phyloP scores from a whole-genome alignment of 306 rosid species.

The Acmispon strigosus region DNA sequence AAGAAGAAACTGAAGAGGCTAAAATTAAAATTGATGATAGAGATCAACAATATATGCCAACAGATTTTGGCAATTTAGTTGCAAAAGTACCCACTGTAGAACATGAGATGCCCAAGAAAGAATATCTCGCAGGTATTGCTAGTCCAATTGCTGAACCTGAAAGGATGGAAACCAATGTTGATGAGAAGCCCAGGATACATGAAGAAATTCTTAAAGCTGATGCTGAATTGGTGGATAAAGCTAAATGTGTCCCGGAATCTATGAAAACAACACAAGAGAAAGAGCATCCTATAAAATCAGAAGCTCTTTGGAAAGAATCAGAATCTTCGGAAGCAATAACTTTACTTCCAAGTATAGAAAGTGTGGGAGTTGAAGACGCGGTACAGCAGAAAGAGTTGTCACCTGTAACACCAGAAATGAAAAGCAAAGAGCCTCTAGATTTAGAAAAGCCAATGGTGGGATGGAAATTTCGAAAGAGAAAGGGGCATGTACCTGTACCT shows the following conservation, averaged over 20 bases:
- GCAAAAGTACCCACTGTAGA: background rate
- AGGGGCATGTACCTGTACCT: background rate
- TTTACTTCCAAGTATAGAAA: background rate
- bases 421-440: slow-evolving; percentile 6
- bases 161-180: no score
- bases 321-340: background rate
- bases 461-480: background rate
- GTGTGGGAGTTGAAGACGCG: background rate
- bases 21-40: background rate
- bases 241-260: background rate
- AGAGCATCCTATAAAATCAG: background rate
- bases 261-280: slow-evolving; percentile 1
- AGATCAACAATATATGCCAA: slow-evolving; percentile 2
- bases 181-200: slow-evolving; percentile 3
- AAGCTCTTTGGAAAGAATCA: background rate
- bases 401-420: background rate
- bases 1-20: background rate
- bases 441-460: background rate
- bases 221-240: background rate
- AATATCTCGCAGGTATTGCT: background rate
- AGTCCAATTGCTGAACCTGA: background rate
- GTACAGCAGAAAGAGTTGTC: background rate
- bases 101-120: background rate
- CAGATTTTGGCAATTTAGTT: background rate
- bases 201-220: background rate